A percentile compares a stretch with the other conserved stretches of the same genome.
These are phyloP conservation scores for Lunularia cruciata DNA, from an alignment of 225 moss, liverwort and hornwort species.

Conservation along the genomic window DNA sequence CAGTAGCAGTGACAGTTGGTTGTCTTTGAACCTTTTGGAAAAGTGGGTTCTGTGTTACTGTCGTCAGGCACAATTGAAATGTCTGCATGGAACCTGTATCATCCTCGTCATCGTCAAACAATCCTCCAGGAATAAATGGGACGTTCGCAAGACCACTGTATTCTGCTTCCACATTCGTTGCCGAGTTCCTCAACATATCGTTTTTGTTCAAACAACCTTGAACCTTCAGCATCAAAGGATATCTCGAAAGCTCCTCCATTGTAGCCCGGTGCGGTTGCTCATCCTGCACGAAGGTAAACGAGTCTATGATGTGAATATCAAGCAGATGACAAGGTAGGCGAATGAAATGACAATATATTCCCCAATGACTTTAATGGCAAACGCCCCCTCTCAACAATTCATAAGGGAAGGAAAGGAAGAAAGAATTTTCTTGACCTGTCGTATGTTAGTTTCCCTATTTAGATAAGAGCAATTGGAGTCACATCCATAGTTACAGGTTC, in stretches of 20 bases:
- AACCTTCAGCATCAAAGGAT: slow-evolving; percentile 11
- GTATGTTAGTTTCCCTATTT: too few species aligned
- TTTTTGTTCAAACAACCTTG: slow-evolving; percentile 23
- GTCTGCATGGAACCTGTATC: slow-evolving; percentile 37
- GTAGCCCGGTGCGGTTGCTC: neutral
- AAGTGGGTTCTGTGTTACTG: slow-evolving; percentile 64
- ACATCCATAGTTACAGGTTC: too few species aligned
- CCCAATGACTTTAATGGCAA: too few species aligned
- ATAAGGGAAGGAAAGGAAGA: too few species aligned
- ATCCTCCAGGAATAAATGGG: slow-evolving; percentile 35
- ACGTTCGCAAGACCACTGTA: slow-evolving; percentile 23
- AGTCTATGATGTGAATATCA: too few species aligned
- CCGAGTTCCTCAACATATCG: slow-evolving; percentile 16
- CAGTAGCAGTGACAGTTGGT: slow-evolving; percentile 10
- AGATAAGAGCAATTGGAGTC: too few species aligned
- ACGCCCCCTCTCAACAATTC: too few species aligned
- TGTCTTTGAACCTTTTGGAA: slow-evolving; percentile 69
- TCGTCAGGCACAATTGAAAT: slow-evolving; percentile 35
- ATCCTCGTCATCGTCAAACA: slow-evolving; percentile 42
- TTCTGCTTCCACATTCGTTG: slow-evolving; percentile 13
- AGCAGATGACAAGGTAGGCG: too few species aligned
- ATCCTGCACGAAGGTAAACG: slow-evolving; percentile 28
- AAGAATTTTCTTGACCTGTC: too few species aligned
- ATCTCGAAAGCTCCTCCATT: slow-evolving; percentile 31
- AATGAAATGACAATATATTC: too few species aligned